phyloP scores from a whole-genome alignment of 2,329 filamentous ascomycete genomes.

The Epichloe amarillans region DNA sequence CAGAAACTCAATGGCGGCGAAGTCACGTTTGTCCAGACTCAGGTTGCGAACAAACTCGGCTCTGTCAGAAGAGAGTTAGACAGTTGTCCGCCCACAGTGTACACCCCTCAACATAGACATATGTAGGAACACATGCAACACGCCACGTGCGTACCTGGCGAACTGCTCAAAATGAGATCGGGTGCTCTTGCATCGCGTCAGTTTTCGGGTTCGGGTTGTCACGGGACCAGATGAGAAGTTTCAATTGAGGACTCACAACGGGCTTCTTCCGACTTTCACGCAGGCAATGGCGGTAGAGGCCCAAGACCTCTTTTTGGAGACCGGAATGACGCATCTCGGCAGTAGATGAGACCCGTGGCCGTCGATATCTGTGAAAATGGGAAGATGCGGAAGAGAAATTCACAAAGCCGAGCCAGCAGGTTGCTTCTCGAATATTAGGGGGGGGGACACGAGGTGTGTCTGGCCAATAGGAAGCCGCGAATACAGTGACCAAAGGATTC shows the following conservation, averaged over 20 bases:
- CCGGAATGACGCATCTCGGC: constrained; percentile 12
- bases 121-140: background rate
- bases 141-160: constrained; percentile 36
- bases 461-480: background rate
- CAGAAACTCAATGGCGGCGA: constrained; percentile 72
- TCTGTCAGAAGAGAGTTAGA: background rate
- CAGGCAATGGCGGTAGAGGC: constrained; percentile 71
- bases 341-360: background rate
- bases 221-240: background rate
- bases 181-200: constrained; percentile 4
- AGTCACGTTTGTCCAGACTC: constrained; percentile 67
- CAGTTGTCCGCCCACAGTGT: too few relatives aligned
- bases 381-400: background rate
- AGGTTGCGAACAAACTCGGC: constrained; percentile 63
- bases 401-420: background rate
- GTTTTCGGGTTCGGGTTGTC: background rate
- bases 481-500: too few relatives aligned
- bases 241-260: constrained; percentile 30
- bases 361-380: background rate
- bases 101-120: background rate
- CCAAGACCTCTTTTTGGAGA: constrained; percentile 5
- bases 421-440: too few relatives aligned
- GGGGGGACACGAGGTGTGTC: background rate
- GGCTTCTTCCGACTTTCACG: constrained; percentile 74
- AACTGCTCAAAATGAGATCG: constrained; percentile 47